These are phyloP conservation scores for Camellia lanceoleosa DNA, from an alignment of 148 eudicot genomes.

Conservation along the genomic window DNA sequence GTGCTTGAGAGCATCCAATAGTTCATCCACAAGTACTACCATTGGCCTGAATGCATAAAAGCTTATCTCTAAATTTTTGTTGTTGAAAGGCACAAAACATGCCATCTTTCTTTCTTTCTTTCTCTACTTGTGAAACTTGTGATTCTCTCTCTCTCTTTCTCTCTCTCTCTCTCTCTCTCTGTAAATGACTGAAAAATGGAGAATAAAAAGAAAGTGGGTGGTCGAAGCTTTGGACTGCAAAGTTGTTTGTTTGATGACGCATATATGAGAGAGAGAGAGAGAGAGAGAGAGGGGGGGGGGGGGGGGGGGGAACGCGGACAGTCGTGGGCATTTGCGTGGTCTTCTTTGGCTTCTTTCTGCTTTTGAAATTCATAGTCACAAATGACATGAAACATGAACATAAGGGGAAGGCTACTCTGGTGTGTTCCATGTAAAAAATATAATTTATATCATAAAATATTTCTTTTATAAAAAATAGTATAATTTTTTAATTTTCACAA, in stretches of 20 bases:
- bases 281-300: too few species aligned
- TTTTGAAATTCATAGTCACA: not conserved
- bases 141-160: not conserved
- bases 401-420: too few species aligned
- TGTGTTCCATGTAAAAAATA: too few species aligned
- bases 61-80: slow-evolving; percentile 35
- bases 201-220: not conserved
- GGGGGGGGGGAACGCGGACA: not conserved
- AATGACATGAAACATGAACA: too few species aligned
- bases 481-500: too few species aligned
- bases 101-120: slow-evolving; percentile 23
- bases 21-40: slow-evolving; percentile 35
- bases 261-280: too few species aligned
- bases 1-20: slow-evolving; percentile 35
- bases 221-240: not conserved
- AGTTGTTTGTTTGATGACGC: too few species aligned
- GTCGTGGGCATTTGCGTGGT: not conserved
- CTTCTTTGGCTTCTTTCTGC: slow-evolving; percentile 9
- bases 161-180: slow-evolving; percentile 3
- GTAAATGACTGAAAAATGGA: too few species aligned
- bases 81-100: slow-evolving; percentile 45
- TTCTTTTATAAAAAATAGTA: too few species aligned
- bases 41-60: slow-evolving; percentile 36
- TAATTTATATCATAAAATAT: too few species aligned
- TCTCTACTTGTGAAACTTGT: too few species aligned